Evolutionary conservation across 257 asterid species (phyloP).

Genomic region (Solanum commersonii): DNA sequence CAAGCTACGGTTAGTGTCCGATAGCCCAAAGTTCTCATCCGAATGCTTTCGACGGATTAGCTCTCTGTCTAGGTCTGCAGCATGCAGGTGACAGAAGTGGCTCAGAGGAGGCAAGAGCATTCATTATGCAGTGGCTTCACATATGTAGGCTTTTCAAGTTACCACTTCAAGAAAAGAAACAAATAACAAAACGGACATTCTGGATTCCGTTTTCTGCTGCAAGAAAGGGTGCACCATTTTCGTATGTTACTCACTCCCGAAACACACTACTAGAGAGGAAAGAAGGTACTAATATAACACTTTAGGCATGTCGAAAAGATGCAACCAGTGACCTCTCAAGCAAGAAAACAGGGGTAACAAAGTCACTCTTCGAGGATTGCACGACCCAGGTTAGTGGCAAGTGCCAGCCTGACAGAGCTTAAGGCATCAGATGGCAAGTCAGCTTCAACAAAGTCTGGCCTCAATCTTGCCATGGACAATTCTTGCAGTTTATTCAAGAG

Average conservation of each 20-base stretch:
- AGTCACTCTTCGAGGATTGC: conserved; percentile 70
- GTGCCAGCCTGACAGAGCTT: conserved; percentile 68
- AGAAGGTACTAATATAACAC: neutral
- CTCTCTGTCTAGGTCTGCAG: neutral
- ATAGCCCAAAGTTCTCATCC: neutral
- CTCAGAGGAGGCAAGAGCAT: neutral
- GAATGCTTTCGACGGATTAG: neutral
- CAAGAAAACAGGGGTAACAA: neutral
- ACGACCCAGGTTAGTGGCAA: conserved; percentile 81
- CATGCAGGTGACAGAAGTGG: neutral
- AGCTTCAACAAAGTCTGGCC: conserved; percentile 61
- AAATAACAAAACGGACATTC: neutral
- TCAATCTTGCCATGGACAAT: conserved; percentile 61
- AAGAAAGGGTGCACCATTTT: neutral
- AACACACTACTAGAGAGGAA: neutral
- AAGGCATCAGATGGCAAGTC: conserved; percentile 76
- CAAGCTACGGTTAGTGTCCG: neutral
- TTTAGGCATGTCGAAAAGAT: neutral
- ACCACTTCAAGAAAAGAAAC: neutral
- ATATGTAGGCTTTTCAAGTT: neutral
- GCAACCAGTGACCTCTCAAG: neutral
- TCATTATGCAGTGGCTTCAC: neutral
- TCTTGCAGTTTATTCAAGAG: conserved; percentile 82
- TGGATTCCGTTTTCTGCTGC: neutral
- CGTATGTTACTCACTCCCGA: neutral